Evolutionary conservation across 2,329 filamentous ascomycete species (phyloP), one percentile per base, ranked within the genome.

Genomic region (Exophiala dermatitidis): DNA sequence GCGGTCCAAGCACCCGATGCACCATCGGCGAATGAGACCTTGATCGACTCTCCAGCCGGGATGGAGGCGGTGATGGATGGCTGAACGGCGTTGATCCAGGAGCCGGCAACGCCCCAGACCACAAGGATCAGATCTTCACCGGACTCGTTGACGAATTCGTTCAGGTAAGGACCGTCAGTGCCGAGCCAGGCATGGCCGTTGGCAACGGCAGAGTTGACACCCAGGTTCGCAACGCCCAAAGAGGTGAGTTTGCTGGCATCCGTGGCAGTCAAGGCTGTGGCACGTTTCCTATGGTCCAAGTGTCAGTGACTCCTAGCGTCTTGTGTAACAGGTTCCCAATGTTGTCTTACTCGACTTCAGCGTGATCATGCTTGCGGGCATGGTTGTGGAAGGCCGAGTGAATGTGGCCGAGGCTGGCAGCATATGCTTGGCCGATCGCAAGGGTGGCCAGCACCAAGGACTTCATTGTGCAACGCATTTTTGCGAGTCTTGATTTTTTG

Each of bases 371-470:
- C 46, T 50, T 56, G 53, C 56, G 58, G 26, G 54, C 52, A 51
- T 60, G 58, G 48, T 42, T 56, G 45, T 60, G 58, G 41, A 53
- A 32, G 26, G 50, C 48, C 4, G 57, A 44, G 49, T 59, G 57
- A 30, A 33, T 26, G 12, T 54, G 48, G 26, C 40, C 44, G 2
- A 62, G 46, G 34, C 52, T 50, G 50, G 59, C 57, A 56, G 60
- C 59, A 32, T 54, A 51, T 38, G 60, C 55, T 52, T 61, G 57
- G 46, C 60, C 56, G 37, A 54, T 50, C 34, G 57, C 60, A 37
- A 61, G 57, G 55, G 60, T 61, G 60, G 54, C 57, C 55, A 62
- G 60, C 60, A 62, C 60, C 57, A 62, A 48, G 43, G 59, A 54
- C 34, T 56, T 53, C 30, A 56, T 54, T 57, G 60, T 50, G 60